Conservation (phyloP, 2,329 filamentous ascomycete species). For the Calonectria hongkongensis region DNA sequence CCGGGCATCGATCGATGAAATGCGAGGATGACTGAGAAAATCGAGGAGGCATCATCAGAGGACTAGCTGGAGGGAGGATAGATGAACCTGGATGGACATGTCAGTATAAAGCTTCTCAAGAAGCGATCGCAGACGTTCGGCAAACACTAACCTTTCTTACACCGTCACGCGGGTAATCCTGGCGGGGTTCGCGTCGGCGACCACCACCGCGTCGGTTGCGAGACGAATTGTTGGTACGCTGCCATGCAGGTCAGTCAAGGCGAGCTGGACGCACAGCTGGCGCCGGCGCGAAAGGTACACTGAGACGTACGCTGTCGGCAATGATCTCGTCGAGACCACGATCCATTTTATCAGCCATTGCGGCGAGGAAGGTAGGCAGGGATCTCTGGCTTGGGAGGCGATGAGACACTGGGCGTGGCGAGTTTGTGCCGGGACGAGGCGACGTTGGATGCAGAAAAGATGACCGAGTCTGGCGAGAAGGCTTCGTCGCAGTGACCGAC, state of each 20-base stretch:
- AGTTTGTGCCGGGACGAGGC: conserved; percentile 12
- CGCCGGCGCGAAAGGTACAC: conserved; percentile 30
- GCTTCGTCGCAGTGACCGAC: conserved; percentile 31
- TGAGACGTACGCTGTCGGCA: conserved; percentile 65
- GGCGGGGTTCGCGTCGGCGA: conserved; percentile 61
- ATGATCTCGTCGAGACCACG: conserved; percentile 75
- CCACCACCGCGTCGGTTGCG: conserved; percentile 60
- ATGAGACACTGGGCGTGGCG: background rate
- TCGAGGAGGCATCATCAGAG: conserved; percentile 54
- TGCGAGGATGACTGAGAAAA: conserved; percentile 56
- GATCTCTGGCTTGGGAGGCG: background rate
- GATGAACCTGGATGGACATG: conserved; percentile 58
- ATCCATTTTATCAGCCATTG: conserved; percentile 69
- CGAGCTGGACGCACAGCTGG: conserved; percentile 38
- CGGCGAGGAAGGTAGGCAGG: conserved; percentile 36
- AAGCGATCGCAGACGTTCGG: background rate
- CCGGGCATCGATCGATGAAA: conserved; percentile 56
- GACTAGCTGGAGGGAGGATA: conserved; percentile 56
- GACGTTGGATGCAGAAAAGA: conserved; percentile 18
- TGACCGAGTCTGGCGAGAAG: conserved; percentile 22
- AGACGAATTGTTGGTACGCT: conserved; percentile 58
- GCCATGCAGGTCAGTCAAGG: conserved; percentile 48
- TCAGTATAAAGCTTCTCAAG: conserved; percentile 46
- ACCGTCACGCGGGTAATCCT: conserved; percentile 83
- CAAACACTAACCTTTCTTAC: conserved; percentile 86